Conservation (phyloP, 495 filamentous ascomycete genomes). For the Daldinia childiae region DNA sequence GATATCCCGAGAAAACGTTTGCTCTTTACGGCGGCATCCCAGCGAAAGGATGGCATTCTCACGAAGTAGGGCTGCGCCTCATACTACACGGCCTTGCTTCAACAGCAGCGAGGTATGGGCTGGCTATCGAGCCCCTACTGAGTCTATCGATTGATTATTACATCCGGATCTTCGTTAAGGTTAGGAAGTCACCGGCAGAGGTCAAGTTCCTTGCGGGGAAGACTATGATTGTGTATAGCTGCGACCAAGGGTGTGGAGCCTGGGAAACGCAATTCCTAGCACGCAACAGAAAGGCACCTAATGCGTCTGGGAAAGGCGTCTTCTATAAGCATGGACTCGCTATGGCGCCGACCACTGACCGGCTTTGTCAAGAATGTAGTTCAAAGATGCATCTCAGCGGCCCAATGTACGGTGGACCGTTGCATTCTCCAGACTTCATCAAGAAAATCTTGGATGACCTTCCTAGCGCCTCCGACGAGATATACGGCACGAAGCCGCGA, state of each 20-base stretch:
- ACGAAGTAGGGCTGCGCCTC: constrained; percentile 89
- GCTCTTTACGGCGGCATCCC: constrained; percentile 90
- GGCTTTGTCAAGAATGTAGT: constrained; percentile 81
- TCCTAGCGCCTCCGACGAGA: constrained; percentile 64
- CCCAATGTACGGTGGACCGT: constrained; percentile 91
- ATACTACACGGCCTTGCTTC: constrained; percentile 82
- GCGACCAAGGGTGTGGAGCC: constrained; percentile 86
- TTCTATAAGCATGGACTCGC: constrained; percentile 80
- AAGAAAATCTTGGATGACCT: constrained; percentile 75
- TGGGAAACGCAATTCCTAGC: constrained; percentile 83
- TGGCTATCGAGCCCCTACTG: constrained; percentile 88
- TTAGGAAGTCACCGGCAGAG: constrained; percentile 77
- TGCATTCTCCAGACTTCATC: constrained; percentile 86
- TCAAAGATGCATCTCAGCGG: constrained; percentile 86
- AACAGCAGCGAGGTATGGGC: constrained; percentile 84
- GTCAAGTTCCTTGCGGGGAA: constrained; percentile 91
- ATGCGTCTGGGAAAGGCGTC: constrained; percentile 71
- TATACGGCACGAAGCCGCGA: constrained; percentile 80
- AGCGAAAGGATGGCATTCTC: constrained; percentile 80
- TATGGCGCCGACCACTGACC: constrained; percentile 69
- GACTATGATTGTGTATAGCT: constrained; percentile 92
- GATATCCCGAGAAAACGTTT: constrained; percentile 92
- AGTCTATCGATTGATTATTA: constrained; percentile 97
- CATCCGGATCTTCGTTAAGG: constrained; percentile 85
- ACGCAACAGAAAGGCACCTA: constrained; percentile 66